Conservation (phyloP, 2,329 filamentous ascomycete species). For the Cladosporium cucumerinum region DNA sequence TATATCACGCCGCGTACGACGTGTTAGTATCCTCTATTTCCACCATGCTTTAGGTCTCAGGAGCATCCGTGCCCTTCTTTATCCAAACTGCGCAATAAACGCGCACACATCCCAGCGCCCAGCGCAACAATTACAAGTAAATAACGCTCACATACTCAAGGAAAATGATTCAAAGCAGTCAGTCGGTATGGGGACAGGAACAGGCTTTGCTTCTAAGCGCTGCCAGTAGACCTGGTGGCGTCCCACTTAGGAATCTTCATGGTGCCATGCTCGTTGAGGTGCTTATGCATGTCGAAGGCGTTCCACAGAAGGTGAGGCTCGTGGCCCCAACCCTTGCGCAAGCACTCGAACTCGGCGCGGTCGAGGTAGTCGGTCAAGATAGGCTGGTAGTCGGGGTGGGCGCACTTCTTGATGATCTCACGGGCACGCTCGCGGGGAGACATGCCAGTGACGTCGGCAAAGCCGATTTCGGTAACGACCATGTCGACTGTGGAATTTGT, state of each 20-base stretch:
- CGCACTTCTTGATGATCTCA: slow-evolving; percentile 82
- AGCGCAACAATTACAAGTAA: neutral
- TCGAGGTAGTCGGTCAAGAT: slow-evolving; percentile 81
- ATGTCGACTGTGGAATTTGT: slow-evolving; percentile 58
- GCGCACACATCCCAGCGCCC: neutral
- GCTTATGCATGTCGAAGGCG: slow-evolving; percentile 84
- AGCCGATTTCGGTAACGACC: slow-evolving; percentile 73
- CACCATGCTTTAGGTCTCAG: neutral
- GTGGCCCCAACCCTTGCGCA: slow-evolving; percentile 83
- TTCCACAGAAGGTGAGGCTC: slow-evolving; percentile 86
- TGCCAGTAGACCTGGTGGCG: slow-evolving; percentile 8
- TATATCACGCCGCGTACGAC: neutral
- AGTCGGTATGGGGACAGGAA: neutral
- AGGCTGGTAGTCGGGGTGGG: slow-evolving; percentile 78
- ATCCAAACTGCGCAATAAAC: neutral
- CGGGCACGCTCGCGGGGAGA: slow-evolving; percentile 75
- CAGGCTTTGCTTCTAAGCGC: neutral
- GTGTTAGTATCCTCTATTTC: neutral
- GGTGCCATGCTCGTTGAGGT: slow-evolving; percentile 75
- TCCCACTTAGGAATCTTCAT: slow-evolving; percentile 77
- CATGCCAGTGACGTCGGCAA: slow-evolving; percentile 81
- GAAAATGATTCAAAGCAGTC: neutral
- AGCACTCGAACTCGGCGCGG: slow-evolving; percentile 79
- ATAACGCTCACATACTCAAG: slow-evolving; percentile 5
- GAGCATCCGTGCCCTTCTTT: neutral